Evolutionary conservation across 1,284 basidiomycete genomes (phyloP), one percentile per base, ranked within the genome.

Genomic region (Peniophora sp.): DNA sequence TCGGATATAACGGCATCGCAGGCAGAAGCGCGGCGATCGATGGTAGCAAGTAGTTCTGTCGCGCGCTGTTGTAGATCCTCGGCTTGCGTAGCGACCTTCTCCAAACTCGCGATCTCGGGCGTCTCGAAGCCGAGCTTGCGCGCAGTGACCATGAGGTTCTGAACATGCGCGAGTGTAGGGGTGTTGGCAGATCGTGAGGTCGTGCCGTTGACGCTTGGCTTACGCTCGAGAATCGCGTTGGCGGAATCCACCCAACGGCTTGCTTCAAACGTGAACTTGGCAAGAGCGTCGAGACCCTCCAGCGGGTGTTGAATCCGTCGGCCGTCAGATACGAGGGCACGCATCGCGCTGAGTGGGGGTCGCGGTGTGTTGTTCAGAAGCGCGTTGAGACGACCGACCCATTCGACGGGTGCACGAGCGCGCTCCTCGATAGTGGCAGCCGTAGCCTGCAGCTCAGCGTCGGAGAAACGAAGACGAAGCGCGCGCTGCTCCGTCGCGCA

Each of bases 201-300:
- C n/a, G 81, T 73, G n/a, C 85, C 80, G 62, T 85, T 87, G 50
- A 83, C 75, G 54, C 78, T 79, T 60, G 83, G 80, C 66, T 89
- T 88, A 49, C 86, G 79, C 49, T 82, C 75, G 55, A 83, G 70
- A 68, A 87, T 85, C 0, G 73, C 72, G 56, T 85, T 89, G 49
- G 83, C 86, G 9, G 82, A 77, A 48, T 89, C 85, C 3, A 94
- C 73, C 92, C 93, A 96, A 55, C 87, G 83, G 58, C 85, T 88
- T 22, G 89, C 93, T 52, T 82, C 78, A 39, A 69, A 75, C 48
- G 97, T 87, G 62, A 92, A 92, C 62, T 81, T 85, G 46, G 84
- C 79, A 44, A 97, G 76, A 45, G 81, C 71, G 18, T 71, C 68
- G 46, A 95, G 73, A 63, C 94, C 91, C 2, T 81, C 74, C 17